These are phyloP conservation scores for Scedosporium minutisporum DNA, from an alignment of 2,329 filamentous ascomycete genomes.

Conservation along the genomic window DNA sequence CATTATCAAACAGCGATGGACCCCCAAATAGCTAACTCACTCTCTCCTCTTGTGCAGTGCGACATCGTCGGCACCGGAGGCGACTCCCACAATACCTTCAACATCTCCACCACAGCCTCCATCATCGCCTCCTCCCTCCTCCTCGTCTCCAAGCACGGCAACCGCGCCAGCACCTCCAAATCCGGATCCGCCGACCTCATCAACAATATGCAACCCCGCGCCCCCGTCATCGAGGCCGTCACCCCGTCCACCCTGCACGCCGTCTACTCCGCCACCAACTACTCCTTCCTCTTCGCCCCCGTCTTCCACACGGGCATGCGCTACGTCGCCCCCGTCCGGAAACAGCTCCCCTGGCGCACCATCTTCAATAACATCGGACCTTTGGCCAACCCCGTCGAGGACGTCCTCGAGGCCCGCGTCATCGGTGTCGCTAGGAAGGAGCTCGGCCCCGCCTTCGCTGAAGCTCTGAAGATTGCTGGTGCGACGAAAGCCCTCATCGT, in stretches of 20 bases:
- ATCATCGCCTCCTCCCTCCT: conserved; percentile 83
- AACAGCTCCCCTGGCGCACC: conserved; percentile 84
- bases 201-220: conserved; percentile 58
- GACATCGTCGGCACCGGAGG: conserved; percentile 97
- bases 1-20: too few species aligned
- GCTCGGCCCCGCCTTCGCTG: conserved; percentile 80
- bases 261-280: conserved; percentile 76
- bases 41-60: conserved; percentile 34
- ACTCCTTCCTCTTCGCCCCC: conserved; percentile 90
- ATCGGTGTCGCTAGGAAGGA: conserved; percentile 87
- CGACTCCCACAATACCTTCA: conserved; percentile 95
- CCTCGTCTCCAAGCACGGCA: conserved; percentile 88
- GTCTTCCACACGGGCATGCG: conserved; percentile 95
- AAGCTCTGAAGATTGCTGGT: conserved; percentile 68
- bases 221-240: conserved; percentile 67
- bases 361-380: conserved; percentile 97
- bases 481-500: conserved; percentile 79
- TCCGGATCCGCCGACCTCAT: conserved; percentile 92
- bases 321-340: conserved; percentile 75
- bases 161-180: conserved; percentile 88
- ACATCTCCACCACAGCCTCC: conserved; percentile 90
- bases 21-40: conserved; percentile 7
- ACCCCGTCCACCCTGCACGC: conserved; percentile 58
- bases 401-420: conserved; percentile 75
- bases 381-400: conserved; percentile 81